Percentiles rank a stretch among this genome's conserved stretches.
Conservation (phyloP, 2,329 filamentous ascomycete genomes). For the Amauroascus verrucosus region DNA sequence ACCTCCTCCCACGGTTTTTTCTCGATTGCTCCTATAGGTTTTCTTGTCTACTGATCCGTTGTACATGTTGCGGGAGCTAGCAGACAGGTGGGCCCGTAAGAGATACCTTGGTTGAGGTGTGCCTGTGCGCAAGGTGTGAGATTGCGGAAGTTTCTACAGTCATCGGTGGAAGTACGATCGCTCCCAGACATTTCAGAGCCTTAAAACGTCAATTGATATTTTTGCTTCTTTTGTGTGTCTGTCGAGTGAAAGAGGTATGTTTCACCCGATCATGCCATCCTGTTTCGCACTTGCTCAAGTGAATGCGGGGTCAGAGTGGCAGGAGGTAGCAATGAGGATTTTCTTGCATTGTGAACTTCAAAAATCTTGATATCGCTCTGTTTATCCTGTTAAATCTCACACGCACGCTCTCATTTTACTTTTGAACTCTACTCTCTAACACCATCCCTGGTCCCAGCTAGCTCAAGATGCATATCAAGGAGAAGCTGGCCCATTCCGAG, state of each 20-base stretch:
- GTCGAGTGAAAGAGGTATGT: background rate
- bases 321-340: background rate
- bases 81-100: conserved; percentile 41
- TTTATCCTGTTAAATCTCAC: background rate
- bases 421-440: background rate
- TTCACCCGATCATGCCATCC: no score
- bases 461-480: conserved; percentile 79
- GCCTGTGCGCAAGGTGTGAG: background rate
- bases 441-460: background rate
- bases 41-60: conserved; percentile 7
- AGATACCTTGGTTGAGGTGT: conserved; percentile 35
- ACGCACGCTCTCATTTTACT: background rate
- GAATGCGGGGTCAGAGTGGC: background rate
- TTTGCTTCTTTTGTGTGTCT: background rate
- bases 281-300: background rate
- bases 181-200: background rate
- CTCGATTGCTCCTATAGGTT: background rate
- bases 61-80: conserved; percentile 47
- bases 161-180: background rate
- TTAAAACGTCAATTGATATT: background rate
- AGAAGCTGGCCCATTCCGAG: conserved; percentile 77
- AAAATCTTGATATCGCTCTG: background rate
- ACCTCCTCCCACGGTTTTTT: background rate
- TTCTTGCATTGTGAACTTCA: background rate
- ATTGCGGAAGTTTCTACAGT: conserved; percentile 1